A percentile compares a stretch with the other conserved stretches of the same genome.
phyloP scores from a whole-genome alignment of 2,329 filamentous ascomycete species.

The Pseudocercospora pini-densiflorae region DNA sequence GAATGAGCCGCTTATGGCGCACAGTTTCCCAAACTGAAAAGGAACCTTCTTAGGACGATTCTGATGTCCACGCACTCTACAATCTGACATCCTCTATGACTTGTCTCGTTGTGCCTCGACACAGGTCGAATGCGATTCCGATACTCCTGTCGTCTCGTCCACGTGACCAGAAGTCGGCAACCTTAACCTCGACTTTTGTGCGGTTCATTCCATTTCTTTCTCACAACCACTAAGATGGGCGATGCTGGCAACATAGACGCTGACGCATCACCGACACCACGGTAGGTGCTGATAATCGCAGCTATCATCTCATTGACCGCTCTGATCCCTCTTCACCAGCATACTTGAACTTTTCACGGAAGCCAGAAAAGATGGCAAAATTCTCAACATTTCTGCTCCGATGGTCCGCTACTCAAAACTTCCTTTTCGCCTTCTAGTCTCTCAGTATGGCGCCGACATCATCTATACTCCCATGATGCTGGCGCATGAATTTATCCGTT shows the following conservation, averaged over 20 bases:
- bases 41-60: not conserved
- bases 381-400: slow-evolving; percentile 34
- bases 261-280: not conserved
- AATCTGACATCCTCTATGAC: no score
- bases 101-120: no score
- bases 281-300: not conserved
- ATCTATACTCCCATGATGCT: slow-evolving; percentile 72
- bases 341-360: slow-evolving; percentile 58
- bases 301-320: not conserved
- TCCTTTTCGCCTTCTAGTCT: slow-evolving; percentile 70
- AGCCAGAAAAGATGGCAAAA: slow-evolving; percentile 57
- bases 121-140: no score
- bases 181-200: not conserved
- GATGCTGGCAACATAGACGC: not conserved
- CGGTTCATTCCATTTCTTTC: not conserved
- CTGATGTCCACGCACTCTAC: not conserved
- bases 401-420: slow-evolving; percentile 52
- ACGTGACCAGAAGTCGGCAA: not conserved
- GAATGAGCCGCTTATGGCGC: not conserved
- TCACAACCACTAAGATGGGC: not conserved
- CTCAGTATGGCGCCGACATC: slow-evolving; percentile 67
- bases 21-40: no score
- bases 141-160: not conserved
- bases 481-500: slow-evolving; percentile 42
- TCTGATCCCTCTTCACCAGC: slow-evolving; percentile 6